Conservation (phyloP, 768 basidiomycete species). For the Mycena haematopus region DNA sequence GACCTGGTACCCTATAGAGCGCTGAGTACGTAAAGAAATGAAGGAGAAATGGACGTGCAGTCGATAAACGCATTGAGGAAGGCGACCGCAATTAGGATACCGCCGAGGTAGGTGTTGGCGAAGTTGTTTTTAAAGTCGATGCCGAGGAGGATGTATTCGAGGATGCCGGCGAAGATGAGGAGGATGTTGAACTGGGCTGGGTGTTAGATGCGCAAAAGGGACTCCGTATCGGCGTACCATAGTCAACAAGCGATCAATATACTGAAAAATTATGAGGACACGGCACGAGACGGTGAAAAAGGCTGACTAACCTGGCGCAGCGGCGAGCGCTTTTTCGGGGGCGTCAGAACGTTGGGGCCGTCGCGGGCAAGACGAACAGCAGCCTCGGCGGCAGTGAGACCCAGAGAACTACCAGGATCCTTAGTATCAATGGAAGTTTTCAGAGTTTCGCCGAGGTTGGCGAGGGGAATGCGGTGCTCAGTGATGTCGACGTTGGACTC, state of each 20-base stretch:
- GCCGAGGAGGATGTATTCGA: slow-evolving; percentile 70
- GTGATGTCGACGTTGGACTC: slow-evolving; percentile 59
- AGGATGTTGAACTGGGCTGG: slow-evolving; percentile 61
- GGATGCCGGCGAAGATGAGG: slow-evolving; percentile 67
- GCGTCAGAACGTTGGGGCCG: slow-evolving; percentile 69
- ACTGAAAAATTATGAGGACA: slow-evolving; percentile 45
- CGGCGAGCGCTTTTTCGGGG: slow-evolving; percentile 70
- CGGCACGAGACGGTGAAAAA: slow-evolving; percentile 20
- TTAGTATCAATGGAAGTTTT: slow-evolving; percentile 58
- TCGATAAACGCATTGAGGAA: slow-evolving; percentile 76
- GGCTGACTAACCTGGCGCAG: slow-evolving; percentile 57
- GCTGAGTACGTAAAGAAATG: neutral
- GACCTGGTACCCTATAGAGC: slow-evolving; percentile 54
- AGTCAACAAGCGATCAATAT: slow-evolving; percentile 65
- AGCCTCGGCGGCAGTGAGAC: slow-evolving; percentile 60
- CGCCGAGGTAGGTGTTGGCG: slow-evolving; percentile 72
- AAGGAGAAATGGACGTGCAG: slow-evolving; percentile 42
- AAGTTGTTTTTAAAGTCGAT: slow-evolving; percentile 68
- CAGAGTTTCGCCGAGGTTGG: slow-evolving; percentile 47
- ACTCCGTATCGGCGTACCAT: slow-evolving; percentile 35
- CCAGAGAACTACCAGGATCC: slow-evolving; percentile 56
- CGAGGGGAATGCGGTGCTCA: slow-evolving; percentile 58
- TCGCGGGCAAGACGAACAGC: slow-evolving; percentile 58
- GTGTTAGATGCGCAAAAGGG: slow-evolving; percentile 32
- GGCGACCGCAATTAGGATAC: slow-evolving; percentile 69